phyloP scores from a whole-genome alignment of 106 monocot genomes.

The Allium fistulosum region DNA sequence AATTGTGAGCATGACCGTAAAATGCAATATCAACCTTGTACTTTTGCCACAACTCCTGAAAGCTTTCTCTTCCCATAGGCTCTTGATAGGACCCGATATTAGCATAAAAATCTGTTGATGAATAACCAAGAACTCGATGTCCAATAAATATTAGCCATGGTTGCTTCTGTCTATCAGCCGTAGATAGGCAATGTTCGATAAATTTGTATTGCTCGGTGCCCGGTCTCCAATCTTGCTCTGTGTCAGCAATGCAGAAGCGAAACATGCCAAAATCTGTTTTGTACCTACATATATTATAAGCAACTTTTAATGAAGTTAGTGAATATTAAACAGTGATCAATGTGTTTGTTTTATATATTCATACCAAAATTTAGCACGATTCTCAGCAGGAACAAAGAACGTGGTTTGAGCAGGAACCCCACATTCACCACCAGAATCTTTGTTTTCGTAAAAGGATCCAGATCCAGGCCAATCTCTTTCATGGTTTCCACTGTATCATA shows the following conservation, averaged over 20 bases:
- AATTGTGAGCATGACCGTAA: conserved; percentile 88
- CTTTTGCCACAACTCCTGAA: conserved; percentile 89
- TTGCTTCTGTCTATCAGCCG: conserved; percentile 78
- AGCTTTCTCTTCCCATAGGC: conserved; percentile 91
- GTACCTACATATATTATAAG: conserved; percentile 40
- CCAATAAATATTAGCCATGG: conserved; percentile 91
- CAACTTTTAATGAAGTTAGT: not conserved
- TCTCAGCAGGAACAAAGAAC: conserved; percentile 88
- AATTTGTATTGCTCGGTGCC: conserved; percentile 85
- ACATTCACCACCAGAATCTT: conserved; percentile 91
- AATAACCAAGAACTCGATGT: conserved; percentile 69
- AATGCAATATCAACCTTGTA: conserved; percentile 87
- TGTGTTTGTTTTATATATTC: too few species aligned
- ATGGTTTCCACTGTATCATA: conserved; percentile 69
- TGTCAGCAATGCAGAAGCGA: conserved; percentile 88
- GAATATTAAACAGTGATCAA: too few species aligned
- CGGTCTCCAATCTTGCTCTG: conserved; percentile 82
- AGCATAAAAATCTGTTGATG: conserved; percentile 50
- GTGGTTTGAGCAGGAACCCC: conserved; percentile 73
- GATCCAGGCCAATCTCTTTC: conserved; percentile 90
- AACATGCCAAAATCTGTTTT: conserved; percentile 92
- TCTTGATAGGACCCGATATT: conserved; percentile 66
- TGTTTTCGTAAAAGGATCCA: conserved; percentile 79
- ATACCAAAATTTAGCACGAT: conserved; percentile 86
- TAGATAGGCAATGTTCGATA: conserved; percentile 72